phyloP scores from a whole-genome alignment of 176 grass and related monocot genomes.

The Carex littledalei region DNA sequence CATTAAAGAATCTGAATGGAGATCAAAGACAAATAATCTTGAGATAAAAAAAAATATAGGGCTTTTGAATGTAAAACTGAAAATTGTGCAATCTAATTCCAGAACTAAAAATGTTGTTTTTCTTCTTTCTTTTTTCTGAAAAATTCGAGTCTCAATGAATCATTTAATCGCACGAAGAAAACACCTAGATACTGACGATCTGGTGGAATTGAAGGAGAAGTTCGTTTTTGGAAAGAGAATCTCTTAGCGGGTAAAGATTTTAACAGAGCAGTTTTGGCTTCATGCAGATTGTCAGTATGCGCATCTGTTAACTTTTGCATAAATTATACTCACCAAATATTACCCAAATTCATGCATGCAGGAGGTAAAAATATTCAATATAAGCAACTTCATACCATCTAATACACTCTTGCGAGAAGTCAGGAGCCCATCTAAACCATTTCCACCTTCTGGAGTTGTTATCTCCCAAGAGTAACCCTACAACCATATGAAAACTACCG shows the following conservation, averaged over 20 bases:
- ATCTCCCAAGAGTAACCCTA: slow-evolving; percentile 99
- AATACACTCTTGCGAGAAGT: slow-evolving; percentile 73
- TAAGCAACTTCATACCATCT: slow-evolving; percentile 48
- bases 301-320: too few relatives aligned
- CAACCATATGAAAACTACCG: slow-evolving; percentile 22
- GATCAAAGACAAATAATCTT: not conserved
- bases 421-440: slow-evolving; percentile 84
- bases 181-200: too few relatives aligned
- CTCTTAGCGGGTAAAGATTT: too few relatives aligned
- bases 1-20: not conserved
- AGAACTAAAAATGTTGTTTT: not conserved
- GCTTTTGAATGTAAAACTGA: not conserved
- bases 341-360: not conserved
- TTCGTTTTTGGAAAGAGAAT: too few relatives aligned
- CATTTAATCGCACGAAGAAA: too few relatives aligned
- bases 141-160: too few relatives aligned
- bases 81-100: not conserved
- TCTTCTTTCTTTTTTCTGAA: not conserved
- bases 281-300: too few relatives aligned
- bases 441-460: slow-evolving; percentile 87
- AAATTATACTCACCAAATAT: too few relatives aligned
- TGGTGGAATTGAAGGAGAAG: too few relatives aligned
- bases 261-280: too few relatives aligned
- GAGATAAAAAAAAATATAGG: not conserved
- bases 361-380: slow-evolving; percentile 14